phyloP scores from a whole-genome alignment of 1,284 basidiomycete genomes.

The Cryptococcus sp. region DNA sequence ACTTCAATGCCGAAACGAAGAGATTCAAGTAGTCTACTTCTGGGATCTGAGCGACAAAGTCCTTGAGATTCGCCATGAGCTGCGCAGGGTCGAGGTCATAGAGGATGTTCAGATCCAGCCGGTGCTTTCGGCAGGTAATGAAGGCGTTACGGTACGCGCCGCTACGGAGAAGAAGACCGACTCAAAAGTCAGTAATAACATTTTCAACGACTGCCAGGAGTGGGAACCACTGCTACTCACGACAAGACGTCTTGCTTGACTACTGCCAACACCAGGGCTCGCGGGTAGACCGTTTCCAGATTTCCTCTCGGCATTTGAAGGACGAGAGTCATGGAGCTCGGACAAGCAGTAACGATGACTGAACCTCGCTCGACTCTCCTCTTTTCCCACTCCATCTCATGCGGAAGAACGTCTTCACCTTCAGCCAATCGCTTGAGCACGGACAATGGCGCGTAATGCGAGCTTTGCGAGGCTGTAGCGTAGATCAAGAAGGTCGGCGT shows the following conservation, averaged over 20 bases:
- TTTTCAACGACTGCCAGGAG: background rate
- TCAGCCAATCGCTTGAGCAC: conserved; percentile 38
- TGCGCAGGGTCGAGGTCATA: conserved; percentile 71
- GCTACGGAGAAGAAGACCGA: conserved; percentile 22
- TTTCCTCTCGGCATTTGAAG: conserved; percentile 98
- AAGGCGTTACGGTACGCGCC: conserved; percentile 78
- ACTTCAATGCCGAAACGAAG: conserved; percentile 85
- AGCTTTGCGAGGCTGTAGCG: conserved; percentile 81
- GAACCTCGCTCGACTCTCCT: conserved; percentile 84
- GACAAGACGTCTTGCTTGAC: conserved; percentile 70
- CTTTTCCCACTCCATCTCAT: conserved; percentile 63
- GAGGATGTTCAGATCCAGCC: conserved; percentile 86
- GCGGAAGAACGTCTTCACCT: conserved; percentile 30
- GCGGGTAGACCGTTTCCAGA: conserved; percentile 90
- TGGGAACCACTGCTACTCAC: conserved; percentile 57
- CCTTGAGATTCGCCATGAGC: conserved; percentile 67
- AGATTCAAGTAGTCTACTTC: conserved; percentile 93
- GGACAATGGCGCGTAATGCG: conserved; percentile 68
- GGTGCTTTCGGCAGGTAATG: conserved; percentile 85
- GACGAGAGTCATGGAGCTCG: conserved; percentile 83
- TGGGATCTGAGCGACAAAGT: conserved; percentile 79
- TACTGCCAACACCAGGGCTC: conserved; percentile 84
- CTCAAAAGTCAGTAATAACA: background rate
- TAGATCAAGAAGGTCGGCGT: conserved; percentile 81
- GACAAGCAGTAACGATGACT: conserved; percentile 78